A percentile compares a stretch with the other conserved stretches of the same genome.
phyloP scores from a whole-genome alignment of 768 basidiomycete genomes.

The Calocybe cyanea region DNA sequence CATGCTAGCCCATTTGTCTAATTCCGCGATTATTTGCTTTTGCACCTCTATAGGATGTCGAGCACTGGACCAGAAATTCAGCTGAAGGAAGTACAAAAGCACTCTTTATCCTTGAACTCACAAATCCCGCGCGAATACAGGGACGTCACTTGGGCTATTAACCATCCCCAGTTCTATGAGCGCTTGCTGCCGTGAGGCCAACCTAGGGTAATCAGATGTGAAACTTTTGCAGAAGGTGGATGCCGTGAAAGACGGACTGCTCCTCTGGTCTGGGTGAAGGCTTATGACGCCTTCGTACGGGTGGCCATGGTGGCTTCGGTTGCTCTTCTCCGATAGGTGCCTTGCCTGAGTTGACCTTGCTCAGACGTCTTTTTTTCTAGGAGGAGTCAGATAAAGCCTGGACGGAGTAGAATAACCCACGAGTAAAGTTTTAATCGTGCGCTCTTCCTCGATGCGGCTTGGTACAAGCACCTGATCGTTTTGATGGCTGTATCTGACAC shows the following conservation, averaged over 20 bases:
- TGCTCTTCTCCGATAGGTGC: conserved; percentile 17
- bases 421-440: conserved; percentile 49
- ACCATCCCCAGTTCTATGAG: conserved; percentile 63
- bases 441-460: conserved; percentile 65
- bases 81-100: conserved; percentile 3
- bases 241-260: conserved; percentile 36
- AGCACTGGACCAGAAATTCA: conserved; percentile 24
- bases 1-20: conserved; percentile 32
- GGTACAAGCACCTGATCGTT: conserved; percentile 69
- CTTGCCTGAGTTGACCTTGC: conserved; percentile 19
- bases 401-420: conserved; percentile 25
- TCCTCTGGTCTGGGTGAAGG: conserved; percentile 41
- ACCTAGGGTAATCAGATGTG: conserved; percentile 29
- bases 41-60: conserved; percentile 40
- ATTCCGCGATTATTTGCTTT: conserved; percentile 33
- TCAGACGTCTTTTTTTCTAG: conserved; percentile 30
- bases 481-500: conserved; percentile 69
- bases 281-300: conserved; percentile 55
- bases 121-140: conserved; percentile 64
- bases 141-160: conserved; percentile 44
- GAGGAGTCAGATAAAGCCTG: not conserved
- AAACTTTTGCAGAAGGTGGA: not conserved
- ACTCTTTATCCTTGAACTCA: conserved; percentile 31
- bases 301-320: conserved; percentile 58
- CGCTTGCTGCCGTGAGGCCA: conserved; percentile 52